phyloP scores from a whole-genome alignment of 495 filamentous ascomycete species.

The Penicillium malachiteum region DNA sequence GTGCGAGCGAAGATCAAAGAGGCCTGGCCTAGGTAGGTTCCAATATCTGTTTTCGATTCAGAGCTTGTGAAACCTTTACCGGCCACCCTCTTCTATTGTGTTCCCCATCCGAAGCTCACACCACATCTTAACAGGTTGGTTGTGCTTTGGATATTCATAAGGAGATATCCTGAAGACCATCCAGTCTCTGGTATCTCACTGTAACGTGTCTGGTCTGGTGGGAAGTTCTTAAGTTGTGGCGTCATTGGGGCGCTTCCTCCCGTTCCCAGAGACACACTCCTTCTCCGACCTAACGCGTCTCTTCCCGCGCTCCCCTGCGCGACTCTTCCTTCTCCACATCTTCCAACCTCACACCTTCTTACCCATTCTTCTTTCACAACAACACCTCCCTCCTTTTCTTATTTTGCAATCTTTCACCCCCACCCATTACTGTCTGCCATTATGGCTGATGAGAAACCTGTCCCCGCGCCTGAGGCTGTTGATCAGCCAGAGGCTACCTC shows the following conservation, averaged over 20 bases:
- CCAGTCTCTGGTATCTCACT: neutral
- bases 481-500: constrained; percentile 36
- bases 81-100: neutral
- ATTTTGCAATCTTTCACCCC: constrained; percentile 5
- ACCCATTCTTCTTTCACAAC: constrained; percentile 17
- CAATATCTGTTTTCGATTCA: neutral
- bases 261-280: constrained; percentile 4
- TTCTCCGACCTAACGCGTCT: constrained; percentile 34
- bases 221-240: constrained; percentile 18
- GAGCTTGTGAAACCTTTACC: neutral
- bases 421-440: constrained; percentile 17
- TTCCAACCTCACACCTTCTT: constrained; percentile 21
- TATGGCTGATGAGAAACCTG: constrained; percentile 47
- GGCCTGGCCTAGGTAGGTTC: too few species aligned
- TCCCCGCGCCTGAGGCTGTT: constrained; percentile 33
- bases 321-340: constrained; percentile 47
- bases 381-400: neutral
- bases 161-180: neutral
- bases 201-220: neutral
- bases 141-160: neutral
- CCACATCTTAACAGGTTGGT: neutral
- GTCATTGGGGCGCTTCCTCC: constrained; percentile 26
- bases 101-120: neutral
- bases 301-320: constrained; percentile 36
- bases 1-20: neutral